Evolutionary conservation across 108 stramenopile species (phyloP), one percentile per base, ranked within the genome.

Genomic region (Cylindrotheca fusiformis): DNA sequence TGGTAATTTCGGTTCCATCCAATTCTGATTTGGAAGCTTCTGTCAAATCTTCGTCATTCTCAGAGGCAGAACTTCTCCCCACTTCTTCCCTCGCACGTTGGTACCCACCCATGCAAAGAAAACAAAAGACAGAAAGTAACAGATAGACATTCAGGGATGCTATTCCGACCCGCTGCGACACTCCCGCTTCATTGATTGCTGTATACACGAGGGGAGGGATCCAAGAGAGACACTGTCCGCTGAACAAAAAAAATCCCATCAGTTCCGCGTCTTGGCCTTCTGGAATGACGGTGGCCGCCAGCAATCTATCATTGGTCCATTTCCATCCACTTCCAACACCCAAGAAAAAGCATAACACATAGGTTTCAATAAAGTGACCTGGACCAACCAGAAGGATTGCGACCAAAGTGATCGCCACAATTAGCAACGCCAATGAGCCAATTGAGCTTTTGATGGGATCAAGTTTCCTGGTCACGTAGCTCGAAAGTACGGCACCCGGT

Each of bases 221-320:
- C 89, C 89, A 94, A 0, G 75, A 77, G 0, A 88, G 14, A 30
- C 81, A 64, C 49, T 88, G 84, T 10, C 76, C 80, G 32, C 76
- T 71, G 69, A 87, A 90, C 23, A 88, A 58, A 57, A 79, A 93
- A 4, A 83, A 29, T 47, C 91, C 91, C 84, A 86, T 88, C 54
- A 93, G 55, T 65, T 93, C 91, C 1, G 84, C 76, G 63, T 88
- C 86, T 60, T 87, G 86, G 6, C 81, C 83, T 44, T 66, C 56
- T 5, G 89, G 89, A 30, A 90, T 85, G 23, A 51, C 59, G 14
- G 33, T 47, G 0, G 72, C 65, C 2, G 65, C 68, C 23, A 85
- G 22, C 33, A 77, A 52, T 27, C 79, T 33, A 45, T 90, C 88
- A 19, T 64, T 76, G 14, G 84, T 87, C 65, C 81, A 82, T 36